Conservation (phyloP, 177 flowering plant genomes). For the Telopea speciosissima region DNA sequence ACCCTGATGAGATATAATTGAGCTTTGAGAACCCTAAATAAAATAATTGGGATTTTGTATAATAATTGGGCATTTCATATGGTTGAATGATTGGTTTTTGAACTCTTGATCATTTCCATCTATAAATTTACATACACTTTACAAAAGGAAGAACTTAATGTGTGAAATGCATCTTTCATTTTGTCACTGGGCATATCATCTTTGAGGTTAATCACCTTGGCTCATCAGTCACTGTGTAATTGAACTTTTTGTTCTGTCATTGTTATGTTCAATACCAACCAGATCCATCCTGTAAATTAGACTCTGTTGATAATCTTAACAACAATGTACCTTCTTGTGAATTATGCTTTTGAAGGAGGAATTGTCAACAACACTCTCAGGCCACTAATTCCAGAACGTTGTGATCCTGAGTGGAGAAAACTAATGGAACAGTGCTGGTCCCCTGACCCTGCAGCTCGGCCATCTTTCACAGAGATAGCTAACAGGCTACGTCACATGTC, state of each 20-base stretch:
- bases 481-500: constrained; percentile 55
- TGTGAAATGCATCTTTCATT: neutral
- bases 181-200: neutral
- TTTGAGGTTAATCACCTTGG: neutral
- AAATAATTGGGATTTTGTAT: too few relatives aligned
- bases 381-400: constrained; percentile 59
- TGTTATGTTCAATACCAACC: neutral
- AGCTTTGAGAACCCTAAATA: neutral
- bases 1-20: neutral
- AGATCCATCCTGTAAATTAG: neutral
- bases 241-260: neutral
- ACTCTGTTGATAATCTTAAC: neutral
- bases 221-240: neutral
- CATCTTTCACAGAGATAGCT: constrained; percentile 71
- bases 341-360: constrained; percentile 42
- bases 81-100: neutral
- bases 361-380: constrained; percentile 65
- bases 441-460: constrained; percentile 56
- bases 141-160: neutral
- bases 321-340: neutral
- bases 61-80: too few relatives aligned
- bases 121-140: neutral
- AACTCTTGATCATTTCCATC: neutral
- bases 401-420: constrained; percentile 66
- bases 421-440: constrained; percentile 88